These are phyloP conservation scores for Lasiosphaeria hispida DNA, from an alignment of 495 filamentous ascomycete species.

Conservation along the genomic window DNA sequence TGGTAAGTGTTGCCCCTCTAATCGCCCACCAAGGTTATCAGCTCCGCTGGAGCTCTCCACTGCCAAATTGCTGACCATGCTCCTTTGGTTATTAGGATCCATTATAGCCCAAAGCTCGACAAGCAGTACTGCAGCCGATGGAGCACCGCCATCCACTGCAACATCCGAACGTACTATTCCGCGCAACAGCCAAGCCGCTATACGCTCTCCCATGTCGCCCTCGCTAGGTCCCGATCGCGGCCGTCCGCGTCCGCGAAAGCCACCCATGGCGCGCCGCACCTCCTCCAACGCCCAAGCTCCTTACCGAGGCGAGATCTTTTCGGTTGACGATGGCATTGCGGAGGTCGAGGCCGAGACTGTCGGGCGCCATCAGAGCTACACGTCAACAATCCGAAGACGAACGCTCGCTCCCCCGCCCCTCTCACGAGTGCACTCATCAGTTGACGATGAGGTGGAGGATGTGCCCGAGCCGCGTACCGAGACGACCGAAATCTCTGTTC, in stretches of 20 bases:
- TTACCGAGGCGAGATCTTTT: constrained; percentile 83
- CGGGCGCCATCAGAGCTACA: constrained; percentile 43
- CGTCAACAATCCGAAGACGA: constrained; percentile 73
- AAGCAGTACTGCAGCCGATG: constrained; percentile 12
- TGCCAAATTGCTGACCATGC: neutral
- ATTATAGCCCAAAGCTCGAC: constrained; percentile 21
- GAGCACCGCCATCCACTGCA: constrained; percentile 24
- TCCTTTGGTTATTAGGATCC: constrained; percentile 11
- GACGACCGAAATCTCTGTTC: constrained; percentile 15
- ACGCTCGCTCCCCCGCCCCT: constrained; percentile 58
- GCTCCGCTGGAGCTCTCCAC: neutral
- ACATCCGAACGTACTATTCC: constrained; percentile 30
- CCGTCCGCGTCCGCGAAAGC: constrained; percentile 63
- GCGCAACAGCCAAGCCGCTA: constrained; percentile 25
- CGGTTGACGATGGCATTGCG: constrained; percentile 82
- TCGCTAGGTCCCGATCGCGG: constrained; percentile 57
- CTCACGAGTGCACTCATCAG: constrained; percentile 53
- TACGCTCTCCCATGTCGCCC: constrained; percentile 54
- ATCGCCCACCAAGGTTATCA: neutral
- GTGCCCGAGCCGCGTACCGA: constrained; percentile 26
- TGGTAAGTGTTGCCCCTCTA: constrained; percentile 34
- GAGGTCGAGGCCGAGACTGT: constrained; percentile 69
- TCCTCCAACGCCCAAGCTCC: constrained; percentile 73
- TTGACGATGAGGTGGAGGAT: constrained; percentile 35
- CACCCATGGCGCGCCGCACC: constrained; percentile 63